Conservation (phyloP, 1,284 basidiomycete species). For the Marasmius oreades region DNA sequence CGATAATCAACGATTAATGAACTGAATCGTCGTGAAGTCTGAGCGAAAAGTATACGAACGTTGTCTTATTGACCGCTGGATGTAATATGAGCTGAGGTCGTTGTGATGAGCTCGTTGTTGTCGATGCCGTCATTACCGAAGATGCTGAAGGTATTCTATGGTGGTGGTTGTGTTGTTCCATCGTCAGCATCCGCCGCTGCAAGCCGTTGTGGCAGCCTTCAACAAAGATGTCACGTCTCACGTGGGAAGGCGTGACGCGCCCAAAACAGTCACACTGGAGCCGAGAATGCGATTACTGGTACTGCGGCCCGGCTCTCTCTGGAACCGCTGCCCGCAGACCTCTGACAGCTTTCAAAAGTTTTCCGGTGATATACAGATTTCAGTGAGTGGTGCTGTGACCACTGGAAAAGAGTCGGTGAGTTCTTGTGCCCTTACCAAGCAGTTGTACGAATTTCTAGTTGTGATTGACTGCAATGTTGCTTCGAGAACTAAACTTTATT, state of each 20-base stretch:
- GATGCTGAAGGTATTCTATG: neutral
- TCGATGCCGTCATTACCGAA: neutral
- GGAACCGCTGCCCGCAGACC: no score
- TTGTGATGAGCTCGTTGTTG: conserved; percentile 2
- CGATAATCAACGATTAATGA: conserved; percentile 16
- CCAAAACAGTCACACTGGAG: no score
- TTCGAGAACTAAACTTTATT: no score
- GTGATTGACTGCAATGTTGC: no score
- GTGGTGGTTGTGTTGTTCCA: neutral
- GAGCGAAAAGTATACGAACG: conserved; percentile 41
- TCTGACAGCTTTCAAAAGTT: no score
- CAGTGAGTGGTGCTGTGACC: no score
- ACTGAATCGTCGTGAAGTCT: neutral
- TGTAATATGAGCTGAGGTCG: conserved; percentile 65
- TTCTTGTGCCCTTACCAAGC: no score
- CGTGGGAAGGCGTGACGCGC: neutral
- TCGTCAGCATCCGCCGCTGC: neutral
- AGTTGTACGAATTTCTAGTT: no score
- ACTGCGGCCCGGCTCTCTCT: no score
- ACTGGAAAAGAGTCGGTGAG: no score
- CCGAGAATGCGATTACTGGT: no score
- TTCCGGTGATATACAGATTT: no score
- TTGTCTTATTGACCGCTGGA: conserved; percentile 76
- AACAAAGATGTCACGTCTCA: neutral
- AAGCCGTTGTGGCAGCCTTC: neutral